Evolutionary conservation across 2,329 filamentous ascomycete genomes (phyloP), one percentile per base, ranked within the genome.

Genomic region (Ophiostoma montium): DNA sequence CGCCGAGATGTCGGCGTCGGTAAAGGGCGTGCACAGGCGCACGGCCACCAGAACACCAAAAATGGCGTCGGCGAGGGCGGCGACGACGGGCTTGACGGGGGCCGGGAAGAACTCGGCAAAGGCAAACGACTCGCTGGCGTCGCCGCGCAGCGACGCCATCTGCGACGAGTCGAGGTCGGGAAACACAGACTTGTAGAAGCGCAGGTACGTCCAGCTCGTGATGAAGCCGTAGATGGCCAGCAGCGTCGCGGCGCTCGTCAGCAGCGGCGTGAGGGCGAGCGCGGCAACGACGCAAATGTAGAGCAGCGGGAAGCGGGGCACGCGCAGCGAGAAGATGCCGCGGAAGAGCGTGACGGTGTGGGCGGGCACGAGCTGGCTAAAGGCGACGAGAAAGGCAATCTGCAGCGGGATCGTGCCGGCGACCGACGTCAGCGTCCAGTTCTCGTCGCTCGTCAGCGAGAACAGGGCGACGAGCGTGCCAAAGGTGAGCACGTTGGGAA

Each of bases 21-120:
- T 86, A 62, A 96, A 95, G 0, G 92, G 90, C 0, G 78, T 84
- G 67, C 89, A 90, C 44, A 96, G 65, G 57, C 76, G 80, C 60
- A 94, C 62, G 5, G 84, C 72, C 1, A 95, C 82, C 1, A 95
- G 70, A 4, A 83, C 63, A 51, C 75, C 72, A 67, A 90, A 95
- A 23, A 95, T 64, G 53, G 79, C 72, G 57, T 86, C 80, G 11
- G 84, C 76, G n/a, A 94, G 62, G 10, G 79, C 74, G 15, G 82
- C 77, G 38, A 96, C 74, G 13, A 86, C 70, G 0, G 87, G 84
- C 62, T 95, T 90, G 38, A 85, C 69, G 3, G 82, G 78, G 45
- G 84, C 84, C 0, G 92, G 92, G 68, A 96, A 96, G 71, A 98
- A 95, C 59, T 92, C 87, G 55, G 88, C 83, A 63, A 98, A 94